Evolutionary conservation across 176 grass and related monocot species (phyloP), one percentile per base, ranked within the genome.

Genomic region (Aegilops bicornis): DNA sequence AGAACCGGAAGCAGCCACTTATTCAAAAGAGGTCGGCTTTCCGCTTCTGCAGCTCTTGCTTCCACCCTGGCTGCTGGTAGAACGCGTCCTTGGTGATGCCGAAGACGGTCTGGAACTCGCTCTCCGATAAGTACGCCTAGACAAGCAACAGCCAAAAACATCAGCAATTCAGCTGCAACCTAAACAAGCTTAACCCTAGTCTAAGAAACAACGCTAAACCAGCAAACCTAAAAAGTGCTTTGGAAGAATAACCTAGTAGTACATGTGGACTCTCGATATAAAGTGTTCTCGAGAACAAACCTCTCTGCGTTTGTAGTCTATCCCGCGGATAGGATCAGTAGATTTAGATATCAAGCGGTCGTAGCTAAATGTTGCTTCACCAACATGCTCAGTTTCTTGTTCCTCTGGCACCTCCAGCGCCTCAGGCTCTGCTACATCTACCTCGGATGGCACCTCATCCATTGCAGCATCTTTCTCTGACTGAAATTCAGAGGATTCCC

Each of bases 291-390:
- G 23, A 67, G 14, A 80, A 83, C 91, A 47, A 86, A 98, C 96
- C 96, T 98, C 96, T 94, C 96, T 89, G 62, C 88, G 91, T 83
- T 95, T 98, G 75, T 94, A 95, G 72, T 98, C 93, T 73, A 98
- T 98, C 77, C 96, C 96, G 3, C 86, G 82, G 64, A 94, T 75
- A 60, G 96, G 93, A 90, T 95, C 86, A 1, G 83, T 91, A 65
- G 96, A 98, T 61, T 91, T 95, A 30, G 89, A 91, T 90, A 86
- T 95, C 86, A 98, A 88, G 39, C 93, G 88, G 22, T 94, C 86
- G 9, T 98, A 98, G 86, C 89, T 91, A 83, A 92, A 98, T 62
- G 88, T 93, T 67, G 83, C 91, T 85, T 94, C 89, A 45, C 90
- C 91, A 58, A 87, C 91, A 76, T 87, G 91, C 48, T 90, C 91